Evolutionary conservation across 305 asterid species (phyloP), one percentile per base, ranked within the genome.

Genomic region (Rubia peregrina): DNA sequence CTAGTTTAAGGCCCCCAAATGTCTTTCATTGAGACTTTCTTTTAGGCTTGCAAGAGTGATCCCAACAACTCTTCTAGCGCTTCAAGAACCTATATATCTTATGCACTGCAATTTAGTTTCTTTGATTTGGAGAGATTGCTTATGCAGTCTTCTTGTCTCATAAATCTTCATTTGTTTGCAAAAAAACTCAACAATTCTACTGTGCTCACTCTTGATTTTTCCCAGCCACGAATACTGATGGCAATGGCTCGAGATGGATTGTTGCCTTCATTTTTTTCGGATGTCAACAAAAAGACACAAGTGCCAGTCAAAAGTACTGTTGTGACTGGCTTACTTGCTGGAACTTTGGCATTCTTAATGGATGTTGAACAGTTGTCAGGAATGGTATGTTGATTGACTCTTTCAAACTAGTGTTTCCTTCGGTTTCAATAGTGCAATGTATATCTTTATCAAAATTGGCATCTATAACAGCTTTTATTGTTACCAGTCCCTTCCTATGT

Each of bases 181-280:
- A n/a, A 44, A 30, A 44, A 9, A 44, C 16, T 44, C 16, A 44
- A 6, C 21, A 17, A 4, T 21, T 55, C 61, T 21, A 17, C 17
- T 17, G 62, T 9, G 62, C 64, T 59, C 36, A 59, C 22, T 59
- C 14, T 10, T 59, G 62, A 76, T 3, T 72, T 40, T 66, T 76
- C 70, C 71, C 89, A 94, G 99, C 98, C 98, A 13, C 86, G 99
- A 33, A 89, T 94, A 76, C 85, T 94, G 61, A 91, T 94, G 99
- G 97, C 98, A 69, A 94, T 94, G 99, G 96, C 98, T 44, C 84
- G 98, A 81, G 97, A 94, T 73, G 98, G 98, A 67, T 79, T 94
- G 87, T 88, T 94, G 70, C 99, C 99, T 10, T 76, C 97, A 30
- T 89, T 94, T 75, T 94, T 94, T 61, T 89, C 93, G 2, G 96